These are phyloP conservation scores for Dipteronia dyeriana DNA, from an alignment of 345 rosid genomes.

Conservation along the genomic window DNA sequence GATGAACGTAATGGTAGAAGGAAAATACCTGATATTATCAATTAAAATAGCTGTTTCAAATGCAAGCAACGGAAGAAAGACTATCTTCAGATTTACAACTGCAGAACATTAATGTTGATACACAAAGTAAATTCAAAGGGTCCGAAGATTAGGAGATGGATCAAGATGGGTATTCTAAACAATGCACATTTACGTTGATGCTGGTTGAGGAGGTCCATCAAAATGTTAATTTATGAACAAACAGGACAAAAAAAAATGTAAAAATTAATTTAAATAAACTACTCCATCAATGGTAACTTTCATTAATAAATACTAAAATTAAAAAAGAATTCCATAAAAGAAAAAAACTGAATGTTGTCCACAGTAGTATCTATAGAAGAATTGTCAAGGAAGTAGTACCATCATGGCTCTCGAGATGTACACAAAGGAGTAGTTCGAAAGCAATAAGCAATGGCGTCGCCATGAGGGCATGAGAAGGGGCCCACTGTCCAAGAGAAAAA, in stretches of 20 bases:
- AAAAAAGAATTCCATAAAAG: background rate
- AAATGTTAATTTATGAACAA: background rate
- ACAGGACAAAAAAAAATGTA: background rate
- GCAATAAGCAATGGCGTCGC: constrained; percentile 84
- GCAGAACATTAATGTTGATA: constrained; percentile 37
- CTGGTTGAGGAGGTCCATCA: background rate
- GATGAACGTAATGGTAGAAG: background rate
- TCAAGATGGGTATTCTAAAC: background rate
- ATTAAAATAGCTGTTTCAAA: constrained; percentile 70
- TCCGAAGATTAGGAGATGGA: background rate
- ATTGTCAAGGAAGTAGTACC: constrained; percentile 39
- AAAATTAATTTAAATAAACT: constrained; percentile 7
- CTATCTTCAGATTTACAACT: constrained; percentile 80
- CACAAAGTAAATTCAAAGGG: constrained; percentile 23
- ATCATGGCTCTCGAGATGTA: constrained; percentile 62
- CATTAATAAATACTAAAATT: background rate
- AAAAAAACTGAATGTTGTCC: background rate
- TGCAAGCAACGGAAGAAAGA: constrained; percentile 75
- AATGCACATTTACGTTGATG: background rate
- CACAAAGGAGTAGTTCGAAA: constrained; percentile 81
- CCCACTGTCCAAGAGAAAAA: constrained; percentile 72
- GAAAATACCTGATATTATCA: constrained; percentile 83
- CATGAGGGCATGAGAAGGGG: constrained; percentile 75
- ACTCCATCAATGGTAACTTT: background rate
- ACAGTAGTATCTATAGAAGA: constrained; percentile 10